Percentiles rank a stretch among this genome's conserved stretches.
These are phyloP conservation scores for Penicillium sp. DNA, from an alignment of 2,329 filamentous ascomycete species.

Conservation along the genomic window DNA sequence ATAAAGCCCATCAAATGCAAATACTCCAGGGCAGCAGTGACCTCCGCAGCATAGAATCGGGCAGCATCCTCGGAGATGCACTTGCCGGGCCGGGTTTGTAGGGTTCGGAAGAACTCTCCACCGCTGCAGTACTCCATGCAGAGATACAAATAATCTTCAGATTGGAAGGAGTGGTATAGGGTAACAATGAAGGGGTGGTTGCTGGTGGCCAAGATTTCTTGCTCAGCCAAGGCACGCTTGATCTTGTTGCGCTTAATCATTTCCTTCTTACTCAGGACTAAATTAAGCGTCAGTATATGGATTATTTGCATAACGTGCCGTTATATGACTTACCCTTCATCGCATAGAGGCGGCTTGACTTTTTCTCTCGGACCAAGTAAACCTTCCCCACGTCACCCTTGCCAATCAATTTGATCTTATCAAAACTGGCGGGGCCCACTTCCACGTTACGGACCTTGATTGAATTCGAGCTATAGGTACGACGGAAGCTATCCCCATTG, in stretches of 20 bases:
- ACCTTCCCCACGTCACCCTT: slow-evolving; percentile 99
- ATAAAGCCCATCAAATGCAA: slow-evolving; percentile 99
- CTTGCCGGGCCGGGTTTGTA: slow-evolving; percentile 95
- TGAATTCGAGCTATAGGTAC: slow-evolving; percentile 98
- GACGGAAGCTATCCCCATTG: slow-evolving; percentile 69
- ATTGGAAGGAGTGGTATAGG: slow-evolving; percentile 98
- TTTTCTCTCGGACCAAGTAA: slow-evolving; percentile 96
- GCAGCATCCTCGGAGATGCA: slow-evolving; percentile 97
- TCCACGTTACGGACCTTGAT: slow-evolving; percentile 98
- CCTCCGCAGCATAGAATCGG: slow-evolving; percentile 94
- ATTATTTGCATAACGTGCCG: not conserved
- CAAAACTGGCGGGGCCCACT: slow-evolving; percentile 91
- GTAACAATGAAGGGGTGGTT: slow-evolving; percentile 99
- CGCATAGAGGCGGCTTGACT: slow-evolving; percentile 89
- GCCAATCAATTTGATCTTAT: slow-evolving; percentile 99
- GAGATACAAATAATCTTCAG: slow-evolving; percentile 96
- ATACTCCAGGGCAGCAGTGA: slow-evolving; percentile 94
- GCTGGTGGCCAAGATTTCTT: slow-evolving; percentile 96
- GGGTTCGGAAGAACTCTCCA: slow-evolving; percentile 91
- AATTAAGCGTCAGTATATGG: slow-evolving; percentile 36
- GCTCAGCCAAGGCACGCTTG: slow-evolving; percentile 94
- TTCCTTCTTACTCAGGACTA: slow-evolving; percentile 98
- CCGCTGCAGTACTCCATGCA: slow-evolving; percentile 99
- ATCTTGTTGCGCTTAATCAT: slow-evolving; percentile 99
- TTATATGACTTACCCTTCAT: slow-evolving; percentile 79